phyloP scores from a whole-genome alignment of 2,329 filamentous ascomycete genomes.

The Aspergillus luchuensis region DNA sequence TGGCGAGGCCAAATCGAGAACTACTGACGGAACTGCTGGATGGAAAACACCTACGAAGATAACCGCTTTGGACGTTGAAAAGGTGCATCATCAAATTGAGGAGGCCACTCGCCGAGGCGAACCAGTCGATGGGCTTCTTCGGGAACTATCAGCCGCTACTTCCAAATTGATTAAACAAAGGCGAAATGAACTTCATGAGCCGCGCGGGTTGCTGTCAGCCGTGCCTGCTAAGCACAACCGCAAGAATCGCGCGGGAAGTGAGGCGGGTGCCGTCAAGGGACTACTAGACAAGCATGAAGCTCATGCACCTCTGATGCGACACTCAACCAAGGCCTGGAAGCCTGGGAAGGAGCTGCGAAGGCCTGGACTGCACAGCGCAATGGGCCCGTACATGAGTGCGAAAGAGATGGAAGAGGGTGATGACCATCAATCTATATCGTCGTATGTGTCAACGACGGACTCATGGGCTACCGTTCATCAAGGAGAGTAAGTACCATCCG shows the following conservation, averaged over 20 bases:
- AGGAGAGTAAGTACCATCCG: constrained; percentile 20
- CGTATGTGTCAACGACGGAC: constrained; percentile 24
- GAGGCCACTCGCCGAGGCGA: constrained; percentile 31
- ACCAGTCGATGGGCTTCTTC: constrained; percentile 30
- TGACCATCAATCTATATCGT: constrained; percentile 19
- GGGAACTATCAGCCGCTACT: constrained; percentile 30
- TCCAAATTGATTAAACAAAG: background rate
- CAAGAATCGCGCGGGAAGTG: background rate
- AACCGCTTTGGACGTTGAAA: constrained; percentile 25
- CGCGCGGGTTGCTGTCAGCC: background rate
- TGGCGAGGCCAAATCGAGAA: background rate
- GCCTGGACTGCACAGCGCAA: constrained; percentile 1
- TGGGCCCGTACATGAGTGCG: constrained; percentile 6
- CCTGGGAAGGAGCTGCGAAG: constrained; percentile 15
- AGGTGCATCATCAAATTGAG: constrained; percentile 35
- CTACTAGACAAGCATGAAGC: background rate
- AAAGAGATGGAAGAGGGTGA: constrained; percentile 16
- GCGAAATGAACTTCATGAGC: background rate
- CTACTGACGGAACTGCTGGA: background rate
- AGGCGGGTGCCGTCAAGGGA: background rate
- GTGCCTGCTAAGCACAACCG: background rate
- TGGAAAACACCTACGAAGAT: constrained; percentile 14
- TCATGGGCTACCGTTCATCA: constrained; percentile 28
- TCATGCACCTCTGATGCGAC: background rate
- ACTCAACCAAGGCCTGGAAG: constrained; percentile 21